Evolutionary conservation across 345 rosid genomes (phyloP), one percentile per base, ranked within the genome.

Genomic region (Sisymbrium altissimum): DNA sequence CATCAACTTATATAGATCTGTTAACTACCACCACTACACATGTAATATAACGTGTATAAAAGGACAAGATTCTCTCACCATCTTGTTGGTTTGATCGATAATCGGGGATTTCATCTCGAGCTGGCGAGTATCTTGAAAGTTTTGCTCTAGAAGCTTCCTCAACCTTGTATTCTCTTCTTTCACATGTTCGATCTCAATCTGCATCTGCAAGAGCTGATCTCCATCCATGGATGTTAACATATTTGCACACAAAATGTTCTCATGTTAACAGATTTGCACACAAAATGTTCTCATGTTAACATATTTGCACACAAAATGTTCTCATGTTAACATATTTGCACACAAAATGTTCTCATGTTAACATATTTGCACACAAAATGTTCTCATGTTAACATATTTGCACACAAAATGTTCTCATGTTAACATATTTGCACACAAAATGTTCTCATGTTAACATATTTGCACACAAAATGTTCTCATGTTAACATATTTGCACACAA

Each of bases 21-120:
- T 30, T 50, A 48, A 6, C 17, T 7, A 14, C 13, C 17, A 68
- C 32, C 4, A 48, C 21, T 27, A 15, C 9, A 10, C 36, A 14
- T 48, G 68, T 30, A 27, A n/a, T 30, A 5, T 59, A 59, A 18
- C 15, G 19, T 33, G 64, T 62, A 69, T 4, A n/a, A 35, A 58
- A 13, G 44, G 5, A 14, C 18, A 54, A 53, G 12, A 53, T 55
- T 57, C 7, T 65, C 76, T 77, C 4, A 71, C 81, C 73, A 57
- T 57, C 40, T 71, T 71, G 23, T 71, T 58, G 30, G 77, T 58
- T 41, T 50, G 49, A 50, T 70, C 39, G 11, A 45, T 54, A 63
- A 63, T 38, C n/a, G 81, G 81, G 36, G 71, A 59, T 71, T 71
- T 71, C 77, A 71, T 77, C 68, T 77, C 81, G 4, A 77, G 81